Evolutionary conservation across 495 filamentous ascomycete species (phyloP).

Genomic region (Neurospora sp.): DNA sequence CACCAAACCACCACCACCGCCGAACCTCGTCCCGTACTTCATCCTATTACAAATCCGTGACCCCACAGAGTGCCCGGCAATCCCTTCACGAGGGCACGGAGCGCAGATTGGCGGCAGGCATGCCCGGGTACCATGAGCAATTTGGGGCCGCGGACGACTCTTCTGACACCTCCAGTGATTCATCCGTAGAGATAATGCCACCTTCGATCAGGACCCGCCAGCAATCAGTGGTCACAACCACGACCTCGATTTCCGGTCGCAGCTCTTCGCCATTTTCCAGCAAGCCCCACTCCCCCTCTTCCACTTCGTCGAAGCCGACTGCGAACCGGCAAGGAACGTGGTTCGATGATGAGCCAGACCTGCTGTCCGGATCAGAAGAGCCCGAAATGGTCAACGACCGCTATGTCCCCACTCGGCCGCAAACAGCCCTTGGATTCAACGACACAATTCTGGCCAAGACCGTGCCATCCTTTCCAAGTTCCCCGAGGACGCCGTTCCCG

Average conservation of each 20-base stretch:
- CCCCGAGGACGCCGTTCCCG: not conserved
- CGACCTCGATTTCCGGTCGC: conserved; percentile 24
- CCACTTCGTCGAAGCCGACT: conserved; percentile 5
- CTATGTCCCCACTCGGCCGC: not conserved
- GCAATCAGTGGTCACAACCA: conserved; percentile 26
- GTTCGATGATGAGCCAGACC: conserved; percentile 24
- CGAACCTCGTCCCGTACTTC: not conserved
- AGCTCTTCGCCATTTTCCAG: conserved; percentile 18
- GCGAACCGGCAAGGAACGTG: conserved; percentile 17
- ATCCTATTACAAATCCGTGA: not conserved
- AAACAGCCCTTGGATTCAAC: not conserved
- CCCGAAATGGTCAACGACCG: not conserved
- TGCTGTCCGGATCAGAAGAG: not conserved
- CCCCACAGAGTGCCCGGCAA: not conserved
- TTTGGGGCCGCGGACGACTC: not conserved
- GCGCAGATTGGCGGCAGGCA: not conserved
- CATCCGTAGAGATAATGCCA: conserved; percentile 16
- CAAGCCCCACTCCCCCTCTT: conserved; percentile 9
- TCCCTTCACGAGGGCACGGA: not conserved
- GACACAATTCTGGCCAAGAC: not conserved
- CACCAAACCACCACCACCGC: not conserved
- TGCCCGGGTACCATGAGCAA: not conserved
- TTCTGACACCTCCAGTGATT: conserved; percentile 18
- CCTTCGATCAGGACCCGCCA: conserved; percentile 19
- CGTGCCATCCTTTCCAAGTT: not conserved